These are phyloP conservation scores for Cicer cuneatum DNA, from an alignment of 306 rosid genomes.

Conservation along the genomic window DNA sequence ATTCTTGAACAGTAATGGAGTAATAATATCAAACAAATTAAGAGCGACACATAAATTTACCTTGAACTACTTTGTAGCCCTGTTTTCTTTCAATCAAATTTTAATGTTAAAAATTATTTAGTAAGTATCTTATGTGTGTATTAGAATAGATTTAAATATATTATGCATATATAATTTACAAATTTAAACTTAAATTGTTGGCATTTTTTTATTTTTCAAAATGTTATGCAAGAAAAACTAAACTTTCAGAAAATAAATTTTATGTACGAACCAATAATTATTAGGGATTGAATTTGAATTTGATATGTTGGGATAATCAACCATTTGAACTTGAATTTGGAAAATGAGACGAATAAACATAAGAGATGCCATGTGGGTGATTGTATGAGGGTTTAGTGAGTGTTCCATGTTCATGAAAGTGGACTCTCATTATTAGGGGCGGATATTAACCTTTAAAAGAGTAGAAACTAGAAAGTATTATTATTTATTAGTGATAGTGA, in stretches of 20 bases:
- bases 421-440: background rate
- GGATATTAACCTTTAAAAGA: slow-evolving; percentile 12
- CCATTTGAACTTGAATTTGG: background rate
- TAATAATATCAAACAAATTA: slow-evolving; percentile 28
- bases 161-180: background rate
- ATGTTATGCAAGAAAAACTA: background rate
- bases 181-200: background rate
- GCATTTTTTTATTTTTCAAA: slow-evolving; percentile 7
- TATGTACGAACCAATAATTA: background rate
- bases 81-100: background rate
- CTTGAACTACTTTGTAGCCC: background rate
- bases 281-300: slow-evolving; percentile 10
- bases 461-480: slow-evolving; percentile 28
- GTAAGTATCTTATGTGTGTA: background rate
- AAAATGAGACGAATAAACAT: slow-evolving; percentile 6
- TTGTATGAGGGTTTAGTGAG: background rate
- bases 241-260: background rate
- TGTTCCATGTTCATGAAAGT: background rate
- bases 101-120: too few relatives aligned
- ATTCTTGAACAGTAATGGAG: background rate
- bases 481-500: slow-evolving; percentile 17
- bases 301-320: background rate
- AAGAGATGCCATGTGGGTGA: slow-evolving; percentile 1
- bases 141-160: background rate
- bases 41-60: slow-evolving; percentile 8